Base-by-base conservation (phyloP, 805 yeast genomes). In the Blastobotrys chiropterorum region DNA sequence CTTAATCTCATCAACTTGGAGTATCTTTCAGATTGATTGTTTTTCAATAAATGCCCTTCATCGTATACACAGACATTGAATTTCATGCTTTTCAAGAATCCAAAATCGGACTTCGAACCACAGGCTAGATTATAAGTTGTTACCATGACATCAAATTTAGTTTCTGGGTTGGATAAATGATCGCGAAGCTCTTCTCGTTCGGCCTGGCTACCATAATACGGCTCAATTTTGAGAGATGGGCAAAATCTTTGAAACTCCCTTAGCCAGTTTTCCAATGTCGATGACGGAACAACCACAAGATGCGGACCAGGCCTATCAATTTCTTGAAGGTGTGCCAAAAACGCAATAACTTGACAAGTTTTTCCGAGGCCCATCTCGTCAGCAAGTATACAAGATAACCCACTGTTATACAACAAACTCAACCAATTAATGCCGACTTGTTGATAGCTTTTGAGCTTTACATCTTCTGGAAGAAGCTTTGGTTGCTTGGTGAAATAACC, bases 281-380 rank as follows among this genome's bases (percentile, higher is more conserved):
- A 92, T 0, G 97, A 82, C 0, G 99, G 99, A 22, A 95, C 98
- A 34, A 94, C 94, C 34, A 94, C 86, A 53, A 94, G 72, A 73
- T 94, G 98, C 1, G 97, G 97, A 0, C 95, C 95, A 1, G 67
- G 65, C 46, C 73, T 72, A n/a, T 74, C 76, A n/a, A 67, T 65
- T 59, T 86, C 84, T 63, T 88, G 88, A 62, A 94, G 75, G 63
- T 85, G 83, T 1, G 98, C 90, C 64, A 94, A 71, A 64, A 94
- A 94, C 5, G 97, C 78, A 69, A 94, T 92, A 31, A 94, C 96
- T 70, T 94, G 98, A 66, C 96, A 86, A 0, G 99, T 94, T 66
- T 94, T 94, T 54, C 99, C 99, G 47, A 94, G 74, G 3, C 75
- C 99, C 99, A 94, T 94, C 67, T 94, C 99, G 71, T 94, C 99